A percentile compares a stretch with the other conserved stretches of the same genome.
These are phyloP conservation scores for Evernia prunastri DNA, from an alignment of 495 filamentous ascomycete species.

Conservation along the genomic window DNA sequence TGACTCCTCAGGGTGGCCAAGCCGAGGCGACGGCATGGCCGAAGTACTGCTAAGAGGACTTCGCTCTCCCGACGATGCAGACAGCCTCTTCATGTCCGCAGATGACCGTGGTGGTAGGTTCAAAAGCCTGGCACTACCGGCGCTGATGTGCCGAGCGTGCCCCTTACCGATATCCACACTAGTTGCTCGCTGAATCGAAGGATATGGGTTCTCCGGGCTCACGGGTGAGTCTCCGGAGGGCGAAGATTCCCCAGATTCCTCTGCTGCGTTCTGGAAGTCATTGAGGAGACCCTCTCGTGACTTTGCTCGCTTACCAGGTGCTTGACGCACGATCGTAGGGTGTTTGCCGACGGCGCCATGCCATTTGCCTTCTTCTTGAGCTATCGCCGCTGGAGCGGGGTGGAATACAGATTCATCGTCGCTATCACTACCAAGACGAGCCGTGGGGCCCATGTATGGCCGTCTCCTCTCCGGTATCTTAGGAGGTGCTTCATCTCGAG, in stretches of 20 bases:
- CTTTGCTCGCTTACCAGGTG: conserved; percentile 49
- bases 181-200: conserved; percentile 51
- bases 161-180: conserved; percentile 57
- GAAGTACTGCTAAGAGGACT: conserved; percentile 18
- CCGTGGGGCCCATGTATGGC: conserved; percentile 17
- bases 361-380: conserved; percentile 39
- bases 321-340: conserved; percentile 48
- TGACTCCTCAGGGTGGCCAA: conserved; percentile 6
- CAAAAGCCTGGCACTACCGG: conserved; percentile 64
- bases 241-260: conserved; percentile 37
- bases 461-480: conserved; percentile 20
- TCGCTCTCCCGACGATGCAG: conserved; percentile 22
- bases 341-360: conserved; percentile 50
- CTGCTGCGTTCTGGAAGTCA: conserved; percentile 43
- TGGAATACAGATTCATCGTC: conserved; percentile 26
- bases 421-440: conserved; percentile 30
- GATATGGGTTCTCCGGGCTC: conserved; percentile 29
- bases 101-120: conserved; percentile 50
- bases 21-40: conserved; percentile 18
- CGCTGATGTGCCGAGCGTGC: conserved; percentile 64
- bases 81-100: conserved; percentile 32
- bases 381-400: conserved; percentile 4
- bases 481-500: conserved; percentile 17
- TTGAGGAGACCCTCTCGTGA: conserved; percentile 65
- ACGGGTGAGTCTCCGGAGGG: conserved; percentile 27